These are phyloP conservation scores for Spirogloea muscicola DNA, from an alignment of 139 green algal species.

Conservation along the genomic window DNA sequence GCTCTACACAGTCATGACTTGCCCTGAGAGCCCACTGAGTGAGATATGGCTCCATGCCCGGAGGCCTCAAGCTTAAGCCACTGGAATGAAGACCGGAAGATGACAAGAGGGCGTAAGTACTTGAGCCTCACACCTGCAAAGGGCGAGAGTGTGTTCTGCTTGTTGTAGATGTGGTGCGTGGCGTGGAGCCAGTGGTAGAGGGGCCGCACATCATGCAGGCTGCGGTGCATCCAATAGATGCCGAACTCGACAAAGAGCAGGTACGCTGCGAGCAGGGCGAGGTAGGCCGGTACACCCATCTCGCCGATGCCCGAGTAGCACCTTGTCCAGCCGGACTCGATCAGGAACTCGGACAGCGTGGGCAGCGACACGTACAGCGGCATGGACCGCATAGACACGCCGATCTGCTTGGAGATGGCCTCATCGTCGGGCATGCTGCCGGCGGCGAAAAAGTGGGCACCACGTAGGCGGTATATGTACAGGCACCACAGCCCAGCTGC, in stretches of 20 bases:
- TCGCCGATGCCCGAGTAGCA: slow-evolving; percentile 71
- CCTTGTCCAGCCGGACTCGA: slow-evolving; percentile 80
- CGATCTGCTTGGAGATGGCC: slow-evolving; percentile 58
- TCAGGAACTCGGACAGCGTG: slow-evolving; percentile 64
- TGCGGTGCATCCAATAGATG: slow-evolving; percentile 93
- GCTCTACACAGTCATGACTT: no score
- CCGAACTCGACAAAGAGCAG: slow-evolving; percentile 86
- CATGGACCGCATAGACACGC: slow-evolving; percentile 69
- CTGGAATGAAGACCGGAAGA: no score
- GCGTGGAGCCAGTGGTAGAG: slow-evolving; percentile 71
- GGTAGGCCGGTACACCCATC: slow-evolving; percentile 65
- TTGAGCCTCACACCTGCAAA: slow-evolving; percentile 78
- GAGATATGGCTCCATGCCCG: no score
- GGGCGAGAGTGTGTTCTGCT: slow-evolving; percentile 90
- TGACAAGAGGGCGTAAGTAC: no score
- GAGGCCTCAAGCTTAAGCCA: no score
- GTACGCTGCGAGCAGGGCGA: slow-evolving; percentile 76
- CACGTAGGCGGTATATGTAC: slow-evolving; percentile 6
- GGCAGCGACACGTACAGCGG: slow-evolving; percentile 83
- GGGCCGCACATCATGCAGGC: slow-evolving; percentile 73
- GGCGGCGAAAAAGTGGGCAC: background rate
- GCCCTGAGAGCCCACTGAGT: no score
- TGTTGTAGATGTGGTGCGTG: slow-evolving; percentile 98
- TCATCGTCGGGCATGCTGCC: slow-evolving; percentile 6
- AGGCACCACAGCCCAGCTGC: slow-evolving; percentile 5